Conservation (phyloP, 345 rosid genomes). For the Cardamine resedifolia region DNA sequence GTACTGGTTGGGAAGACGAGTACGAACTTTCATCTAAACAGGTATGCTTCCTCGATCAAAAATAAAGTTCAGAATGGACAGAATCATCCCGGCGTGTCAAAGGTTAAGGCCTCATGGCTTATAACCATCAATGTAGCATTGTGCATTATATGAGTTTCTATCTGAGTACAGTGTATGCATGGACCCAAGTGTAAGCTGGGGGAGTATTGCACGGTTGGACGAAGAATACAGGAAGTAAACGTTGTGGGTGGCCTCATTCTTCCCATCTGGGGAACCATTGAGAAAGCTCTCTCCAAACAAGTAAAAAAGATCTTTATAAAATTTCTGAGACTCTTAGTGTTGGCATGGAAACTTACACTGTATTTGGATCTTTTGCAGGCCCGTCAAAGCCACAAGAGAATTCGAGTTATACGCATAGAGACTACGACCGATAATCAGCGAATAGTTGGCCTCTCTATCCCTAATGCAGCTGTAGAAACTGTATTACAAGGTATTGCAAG, state of each 20-base stretch:
- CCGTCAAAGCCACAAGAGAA: constrained; percentile 81
- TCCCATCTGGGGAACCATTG: constrained; percentile 98
- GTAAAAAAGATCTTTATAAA: constrained; percentile 36
- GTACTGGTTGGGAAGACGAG: constrained; percentile 91
- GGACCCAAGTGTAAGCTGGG: constrained; percentile 94
- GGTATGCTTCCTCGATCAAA: constrained; percentile 43
- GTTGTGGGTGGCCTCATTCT: constrained; percentile 96
- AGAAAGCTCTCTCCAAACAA: constrained; percentile 95
- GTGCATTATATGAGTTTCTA: not conserved
- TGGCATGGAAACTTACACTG: not conserved
- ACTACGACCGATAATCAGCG: constrained; percentile 77
- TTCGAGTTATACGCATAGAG: constrained; percentile 84
- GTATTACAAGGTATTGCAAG: constrained; percentile 77
- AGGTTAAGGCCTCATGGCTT: not conserved
- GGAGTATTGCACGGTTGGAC: constrained; percentile 90
- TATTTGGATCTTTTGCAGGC: constrained; percentile 46
- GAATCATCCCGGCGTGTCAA: not conserved
- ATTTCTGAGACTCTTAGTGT: not conserved
- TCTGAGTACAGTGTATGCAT: constrained; percentile 87
- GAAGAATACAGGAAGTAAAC: constrained; percentile 89
- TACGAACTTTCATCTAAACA: constrained; percentile 91
- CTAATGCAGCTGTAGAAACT: constrained; percentile 86
- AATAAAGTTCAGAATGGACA: not conserved
- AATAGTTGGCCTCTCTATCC: constrained; percentile 87
- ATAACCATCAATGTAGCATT: not conserved